Evolutionary conservation across 2,329 filamentous ascomycete species (phyloP), one percentile per base, ranked within the genome.

Genomic region (Penicillium hordei): DNA sequence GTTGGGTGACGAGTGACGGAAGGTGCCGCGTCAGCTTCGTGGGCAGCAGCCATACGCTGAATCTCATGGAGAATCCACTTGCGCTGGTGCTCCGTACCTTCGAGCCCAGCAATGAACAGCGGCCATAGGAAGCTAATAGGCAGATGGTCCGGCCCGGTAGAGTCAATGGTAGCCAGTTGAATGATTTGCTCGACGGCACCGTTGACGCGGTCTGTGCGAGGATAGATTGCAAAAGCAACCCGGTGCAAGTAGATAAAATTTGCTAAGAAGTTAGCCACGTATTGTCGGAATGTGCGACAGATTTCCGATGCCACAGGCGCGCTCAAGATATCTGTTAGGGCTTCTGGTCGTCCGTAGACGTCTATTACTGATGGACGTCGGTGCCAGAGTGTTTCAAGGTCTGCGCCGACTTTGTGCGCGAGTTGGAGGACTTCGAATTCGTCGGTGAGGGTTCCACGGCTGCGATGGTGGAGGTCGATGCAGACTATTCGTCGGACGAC

Each of bases 341-440:
- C 62, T n/a, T 70, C 68, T 3, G 70, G 68, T 3, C 60, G 64
- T 34, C 66, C 60, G 50, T 73, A 71, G 23, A 74, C 60, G 34
- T 73, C 72, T 6, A 74, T 60, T 4, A 73, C 69, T 1, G 65
- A 53, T 1, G 73, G 73, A 1, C 72, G 64, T n/a, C 57, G 55
- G 48, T 72, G 71, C 71, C 72, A 74, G 48, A 75, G 67, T 10
- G 64, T 59, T 53, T 73, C 69, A 5, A 75, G 69, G 45, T 75
- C 72, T 19, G 71, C 71, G 31, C 70, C 69, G 9, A 75, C 68
- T 48, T 69, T 69, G 55, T 73, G 69, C 15, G 73, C 73, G 23
- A 75, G 70, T 38, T 74, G 70, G 31, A 75, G 68, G 25, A 75
- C 73, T 57, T 75, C 73, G 29, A 72, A 74, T 59, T 75, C 73